phyloP scores from a whole-genome alignment of 345 rosid genomes.

The Pelargonium nanum region DNA sequence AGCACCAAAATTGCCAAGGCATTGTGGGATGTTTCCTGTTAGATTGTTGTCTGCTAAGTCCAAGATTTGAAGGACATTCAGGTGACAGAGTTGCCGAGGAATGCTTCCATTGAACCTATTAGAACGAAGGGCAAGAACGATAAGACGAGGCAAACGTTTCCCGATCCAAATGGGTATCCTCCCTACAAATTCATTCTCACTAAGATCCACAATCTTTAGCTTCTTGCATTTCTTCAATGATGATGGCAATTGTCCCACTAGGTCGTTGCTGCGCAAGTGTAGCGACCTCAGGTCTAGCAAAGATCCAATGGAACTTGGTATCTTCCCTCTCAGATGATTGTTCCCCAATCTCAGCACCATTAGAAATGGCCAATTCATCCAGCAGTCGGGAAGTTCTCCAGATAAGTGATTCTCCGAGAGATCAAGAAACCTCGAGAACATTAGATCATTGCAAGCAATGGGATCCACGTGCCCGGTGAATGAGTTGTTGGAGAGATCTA shows the following conservation, averaged over 20 bases:
- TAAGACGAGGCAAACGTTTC: background rate
- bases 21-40: slow-evolving; percentile 11
- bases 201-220: slow-evolving; percentile 14
- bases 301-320: background rate
- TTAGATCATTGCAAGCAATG: slow-evolving; percentile 5
- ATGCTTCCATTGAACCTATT: slow-evolving; percentile 13
- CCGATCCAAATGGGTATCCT: slow-evolving; percentile 14
- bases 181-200: slow-evolving; percentile 17
- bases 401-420: slow-evolving; percentile 22
- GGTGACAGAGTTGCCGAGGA: slow-evolving; percentile 4
- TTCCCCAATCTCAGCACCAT: background rate
- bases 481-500: slow-evolving; percentile 29
- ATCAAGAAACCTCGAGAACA: slow-evolving; percentile 18
- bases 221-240: slow-evolving; percentile 6
- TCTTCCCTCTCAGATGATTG: background rate
- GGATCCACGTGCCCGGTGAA: slow-evolving; percentile 24
- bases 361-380: background rate
- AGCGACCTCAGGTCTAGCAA: slow-evolving; percentile 3
- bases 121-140: slow-evolving; percentile 7
- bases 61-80: slow-evolving; percentile 9
- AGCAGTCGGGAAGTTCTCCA: slow-evolving; percentile 22
- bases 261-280: too few species aligned
- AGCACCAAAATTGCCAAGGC: slow-evolving; percentile 5
- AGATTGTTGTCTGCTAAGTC: slow-evolving; percentile 15
- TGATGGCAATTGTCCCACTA: slow-evolving; percentile 11